These are phyloP conservation scores for Penicillium arizonense DNA, from an alignment of 495 filamentous ascomycete species.

Conservation along the genomic window DNA sequence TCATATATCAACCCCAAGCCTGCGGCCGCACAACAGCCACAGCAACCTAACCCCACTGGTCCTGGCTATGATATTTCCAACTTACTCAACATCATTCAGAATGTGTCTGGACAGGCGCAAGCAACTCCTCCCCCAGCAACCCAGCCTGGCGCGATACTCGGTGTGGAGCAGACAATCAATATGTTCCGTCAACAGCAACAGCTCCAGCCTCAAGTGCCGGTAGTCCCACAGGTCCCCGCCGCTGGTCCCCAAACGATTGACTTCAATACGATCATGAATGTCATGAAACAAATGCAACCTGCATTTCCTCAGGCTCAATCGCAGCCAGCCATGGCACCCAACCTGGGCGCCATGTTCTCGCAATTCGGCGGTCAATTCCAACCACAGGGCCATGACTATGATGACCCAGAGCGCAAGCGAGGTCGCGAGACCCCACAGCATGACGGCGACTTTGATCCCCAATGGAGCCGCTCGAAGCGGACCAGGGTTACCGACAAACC, in stretches of 20 bases:
- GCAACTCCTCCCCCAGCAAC: slow-evolving; percentile 27
- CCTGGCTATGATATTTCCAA: slow-evolving; percentile 45
- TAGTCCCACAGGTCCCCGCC: slow-evolving; percentile 26
- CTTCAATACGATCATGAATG: slow-evolving; percentile 35
- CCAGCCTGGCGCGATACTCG: slow-evolving; percentile 24
- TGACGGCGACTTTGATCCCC: slow-evolving; percentile 30
- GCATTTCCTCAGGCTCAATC: slow-evolving; percentile 23
- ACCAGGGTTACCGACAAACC: slow-evolving; percentile 35
- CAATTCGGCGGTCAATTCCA: slow-evolving; percentile 34
- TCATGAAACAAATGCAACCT: slow-evolving; percentile 36
- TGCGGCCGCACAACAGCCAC: slow-evolving; percentile 22
- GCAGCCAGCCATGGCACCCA: slow-evolving; percentile 32
- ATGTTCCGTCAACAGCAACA: slow-evolving; percentile 44
- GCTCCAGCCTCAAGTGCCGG: slow-evolving; percentile 31
- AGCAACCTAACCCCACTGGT: slow-evolving; percentile 16
- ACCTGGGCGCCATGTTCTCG: slow-evolving; percentile 51
- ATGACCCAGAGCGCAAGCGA: slow-evolving; percentile 47
- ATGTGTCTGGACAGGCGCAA: slow-evolving; percentile 30
- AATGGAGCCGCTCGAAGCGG: slow-evolving; percentile 34
- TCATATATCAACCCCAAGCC: slow-evolving; percentile 38
- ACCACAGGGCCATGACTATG: slow-evolving; percentile 26
- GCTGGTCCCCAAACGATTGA: slow-evolving; percentile 28
- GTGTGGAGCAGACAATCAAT: slow-evolving; percentile 41
- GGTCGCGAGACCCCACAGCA: slow-evolving; percentile 33
- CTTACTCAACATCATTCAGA: slow-evolving; percentile 48